Base-by-base conservation (phyloP, 2,329 filamentous ascomycete genomes). In the Orbilia oligospora region DNA sequence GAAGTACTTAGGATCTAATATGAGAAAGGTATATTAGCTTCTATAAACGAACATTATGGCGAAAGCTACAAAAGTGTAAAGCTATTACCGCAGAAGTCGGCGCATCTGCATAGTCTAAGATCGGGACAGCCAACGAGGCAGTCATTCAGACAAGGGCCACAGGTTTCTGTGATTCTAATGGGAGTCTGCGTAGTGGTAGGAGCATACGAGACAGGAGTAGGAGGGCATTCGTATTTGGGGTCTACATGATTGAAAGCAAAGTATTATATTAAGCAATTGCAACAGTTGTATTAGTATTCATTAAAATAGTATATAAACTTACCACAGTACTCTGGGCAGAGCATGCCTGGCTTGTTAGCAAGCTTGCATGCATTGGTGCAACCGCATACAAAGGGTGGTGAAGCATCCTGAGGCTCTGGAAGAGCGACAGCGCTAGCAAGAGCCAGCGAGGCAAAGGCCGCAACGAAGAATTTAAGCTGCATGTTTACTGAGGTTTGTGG, bases 281-380 rank as follows among this genome's bases (percentile, higher is more conserved):
- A 48, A 36, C 61, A 65, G 27, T 44, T 3, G 27, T 16, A 55
- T 33, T 8, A 55, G 14, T 27, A 24, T 20, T 24, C 2, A 9
- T 20, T 5, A 51, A 61, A n/a, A 44, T 22, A 36, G 20, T 58
- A 38, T 48, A 18, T 46, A 72, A 30, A 30, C 75, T 69, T 64
- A 78, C 75, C 75, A 49, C 75, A 78, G 36, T 72, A 78, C 38
- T 68, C 51, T 48, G 75, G 75, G 48, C 75, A 78, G 33, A 78
- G 41, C 20, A 69, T 65, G 5, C 53, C 68, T 9, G 68, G n/a
- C 68, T 69, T 72, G 8, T 65, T 49, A 36, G 51, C 75, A 49
- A 78, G 61, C 20, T 64, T 72, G 63, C 75, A 78, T 12, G 38
- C 44, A 44, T 78, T 78, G 24, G 75, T 78, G 68, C 75, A 78